Percentiles rank a stretch among this genome's conserved stretches.
Evolutionary conservation across 2,329 filamentous ascomycete genomes (phyloP).

Genomic region (Pseudonectria buxi): DNA sequence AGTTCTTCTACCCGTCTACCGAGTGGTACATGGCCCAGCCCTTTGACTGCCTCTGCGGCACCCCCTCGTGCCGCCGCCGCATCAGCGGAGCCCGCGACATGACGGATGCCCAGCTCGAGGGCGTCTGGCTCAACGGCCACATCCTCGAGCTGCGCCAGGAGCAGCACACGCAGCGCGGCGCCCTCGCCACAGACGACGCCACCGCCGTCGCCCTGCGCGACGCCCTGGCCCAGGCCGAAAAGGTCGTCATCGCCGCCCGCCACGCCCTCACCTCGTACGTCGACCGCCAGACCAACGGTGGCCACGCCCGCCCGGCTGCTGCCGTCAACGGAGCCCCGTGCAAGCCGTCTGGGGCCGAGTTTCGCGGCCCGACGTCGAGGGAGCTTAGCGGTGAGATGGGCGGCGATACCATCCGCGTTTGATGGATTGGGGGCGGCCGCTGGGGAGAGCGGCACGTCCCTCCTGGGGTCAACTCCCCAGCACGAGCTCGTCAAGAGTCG

Average conservation of each 20-base stretch:
- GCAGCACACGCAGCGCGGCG: constrained; percentile 8
- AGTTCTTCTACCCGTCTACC: constrained; percentile 70
- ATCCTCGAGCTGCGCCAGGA: constrained; percentile 50
- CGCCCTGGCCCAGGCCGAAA: constrained; percentile 39
- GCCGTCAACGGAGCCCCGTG: constrained; percentile 13
- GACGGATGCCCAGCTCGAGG: constrained; percentile 43
- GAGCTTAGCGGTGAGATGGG: constrained; percentile 57
- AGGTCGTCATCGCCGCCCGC: constrained; percentile 39
- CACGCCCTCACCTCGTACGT: constrained; percentile 36
- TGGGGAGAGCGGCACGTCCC: background rate
- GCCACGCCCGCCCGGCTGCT: constrained; percentile 7
- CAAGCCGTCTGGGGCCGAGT: constrained; percentile 18
- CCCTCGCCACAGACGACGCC: constrained; percentile 25
- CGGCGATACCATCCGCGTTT: constrained; percentile 43
- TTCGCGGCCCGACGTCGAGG: constrained; percentile 44
- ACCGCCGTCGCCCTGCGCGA: constrained; percentile 37
- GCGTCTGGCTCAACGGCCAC: constrained; percentile 56
- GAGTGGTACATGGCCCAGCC: constrained; percentile 70
- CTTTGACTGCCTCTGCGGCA: constrained; percentile 59
- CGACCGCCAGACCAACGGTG: constrained; percentile 9
- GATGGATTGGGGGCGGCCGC: constrained; percentile 4
- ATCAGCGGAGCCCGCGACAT: constrained; percentile 60
- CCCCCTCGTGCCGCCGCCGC: constrained; percentile 49
- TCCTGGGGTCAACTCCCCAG: no score
- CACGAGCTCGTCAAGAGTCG: no score